phyloP scores from a whole-genome alignment of 2,329 filamentous ascomycete species.

The Colletotrichum tofieldiae region DNA sequence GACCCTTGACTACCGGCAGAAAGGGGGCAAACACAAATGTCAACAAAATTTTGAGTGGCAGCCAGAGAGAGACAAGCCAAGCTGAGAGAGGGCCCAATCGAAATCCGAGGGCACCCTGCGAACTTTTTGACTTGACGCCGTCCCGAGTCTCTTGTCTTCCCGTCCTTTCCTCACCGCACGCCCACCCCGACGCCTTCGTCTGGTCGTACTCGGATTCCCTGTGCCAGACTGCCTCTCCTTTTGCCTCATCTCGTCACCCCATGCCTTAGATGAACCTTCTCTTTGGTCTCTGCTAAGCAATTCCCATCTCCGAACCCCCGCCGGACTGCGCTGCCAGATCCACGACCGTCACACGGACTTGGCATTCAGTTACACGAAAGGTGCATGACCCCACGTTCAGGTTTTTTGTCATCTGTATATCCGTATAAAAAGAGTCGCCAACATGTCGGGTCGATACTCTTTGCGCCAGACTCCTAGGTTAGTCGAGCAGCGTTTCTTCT shows the following conservation, averaged over 20 bases:
- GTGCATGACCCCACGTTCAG: slow-evolving; percentile 40
- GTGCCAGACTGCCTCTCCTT: slow-evolving; percentile 28
- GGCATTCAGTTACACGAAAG: slow-evolving; percentile 40
- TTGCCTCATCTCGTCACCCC: slow-evolving; percentile 13
- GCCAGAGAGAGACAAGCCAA: slow-evolving; percentile 8
- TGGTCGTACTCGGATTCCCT: slow-evolving; percentile 36
- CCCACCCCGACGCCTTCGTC: slow-evolving; percentile 26
- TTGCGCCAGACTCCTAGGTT: slow-evolving; percentile 57
- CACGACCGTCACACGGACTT: slow-evolving; percentile 31
- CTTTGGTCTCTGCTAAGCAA: slow-evolving; percentile 15
- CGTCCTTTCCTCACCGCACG: slow-evolving; percentile 20
- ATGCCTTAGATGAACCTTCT: slow-evolving; percentile 14
- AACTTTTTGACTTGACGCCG: slow-evolving; percentile 35
- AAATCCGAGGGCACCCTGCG: slow-evolving; percentile 31
- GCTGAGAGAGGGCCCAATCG: slow-evolving; percentile 24
- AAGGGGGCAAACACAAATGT: slow-evolving; percentile 42
- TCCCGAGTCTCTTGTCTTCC: slow-evolving; percentile 17
- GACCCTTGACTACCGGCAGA: slow-evolving; percentile 42
- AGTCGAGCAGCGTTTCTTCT: slow-evolving; percentile 28
- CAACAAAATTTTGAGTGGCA: slow-evolving; percentile 40
- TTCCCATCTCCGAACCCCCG: slow-evolving; percentile 25
- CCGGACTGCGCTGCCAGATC: slow-evolving; percentile 21
- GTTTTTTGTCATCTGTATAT: slow-evolving; percentile 4
- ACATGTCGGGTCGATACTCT: slow-evolving; percentile 57
- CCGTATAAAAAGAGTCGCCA: slow-evolving; percentile 42